Conservation (phyloP, 2,329 filamentous ascomycete species). For the Blastomyces gilchristii region DNA sequence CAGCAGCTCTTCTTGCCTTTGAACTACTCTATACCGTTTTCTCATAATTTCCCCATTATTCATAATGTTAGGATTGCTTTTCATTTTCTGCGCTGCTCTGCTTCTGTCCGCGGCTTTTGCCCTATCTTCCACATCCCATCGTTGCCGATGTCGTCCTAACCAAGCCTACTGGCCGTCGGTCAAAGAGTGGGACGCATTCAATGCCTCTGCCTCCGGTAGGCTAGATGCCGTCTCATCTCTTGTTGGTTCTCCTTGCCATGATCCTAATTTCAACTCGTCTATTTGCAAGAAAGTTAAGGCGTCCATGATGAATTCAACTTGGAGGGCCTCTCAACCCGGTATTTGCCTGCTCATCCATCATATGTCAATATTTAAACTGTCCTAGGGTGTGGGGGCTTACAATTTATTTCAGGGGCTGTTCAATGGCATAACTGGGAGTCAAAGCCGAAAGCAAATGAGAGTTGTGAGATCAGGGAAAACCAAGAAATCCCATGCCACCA, state of each 20-base stretch:
- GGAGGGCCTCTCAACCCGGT: slow-evolving; percentile 28
- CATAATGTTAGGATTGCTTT: neutral
- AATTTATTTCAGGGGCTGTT: slow-evolving; percentile 18
- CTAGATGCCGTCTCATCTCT: slow-evolving; percentile 46
- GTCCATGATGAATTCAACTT: slow-evolving; percentile 22
- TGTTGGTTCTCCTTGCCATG: slow-evolving; percentile 46
- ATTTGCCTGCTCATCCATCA: neutral
- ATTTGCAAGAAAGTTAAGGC: slow-evolving; percentile 29
- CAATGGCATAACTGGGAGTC: slow-evolving; percentile 34
- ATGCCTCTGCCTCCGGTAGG: slow-evolving; percentile 41
- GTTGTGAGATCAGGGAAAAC: slow-evolving; percentile 17
- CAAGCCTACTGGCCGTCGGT: slow-evolving; percentile 45
- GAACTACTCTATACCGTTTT: neutral
- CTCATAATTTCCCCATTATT: neutral
- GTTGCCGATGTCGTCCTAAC: slow-evolving; percentile 38
- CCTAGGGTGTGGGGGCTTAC: neutral
- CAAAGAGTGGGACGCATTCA: slow-evolving; percentile 42
- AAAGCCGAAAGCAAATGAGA: slow-evolving; percentile 28
- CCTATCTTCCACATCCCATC: neutral
- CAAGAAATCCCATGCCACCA: neutral
- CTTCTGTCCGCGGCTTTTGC: neutral
- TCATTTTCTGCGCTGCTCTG: neutral
- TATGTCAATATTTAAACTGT: neutral
- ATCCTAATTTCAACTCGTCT: slow-evolving; percentile 36
- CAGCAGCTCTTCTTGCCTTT: neutral